Evolutionary conservation across 2,329 filamentous ascomycete species (phyloP).

Genomic region (Claviceps paspali): DNA sequence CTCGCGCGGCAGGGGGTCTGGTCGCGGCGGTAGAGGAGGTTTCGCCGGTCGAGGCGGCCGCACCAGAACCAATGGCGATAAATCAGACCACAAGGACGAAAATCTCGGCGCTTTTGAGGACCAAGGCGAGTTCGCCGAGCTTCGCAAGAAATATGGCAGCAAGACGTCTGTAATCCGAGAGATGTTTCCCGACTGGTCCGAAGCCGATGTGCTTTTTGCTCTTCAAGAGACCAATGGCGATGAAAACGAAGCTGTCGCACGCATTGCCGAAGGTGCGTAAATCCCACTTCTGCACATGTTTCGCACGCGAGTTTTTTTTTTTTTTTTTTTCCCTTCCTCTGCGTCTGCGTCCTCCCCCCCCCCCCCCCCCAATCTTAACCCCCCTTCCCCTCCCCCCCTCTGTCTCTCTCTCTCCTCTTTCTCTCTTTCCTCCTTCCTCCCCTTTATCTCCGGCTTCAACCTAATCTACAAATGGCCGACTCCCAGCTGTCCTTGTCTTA

Average conservation of each 20-base stretch:
- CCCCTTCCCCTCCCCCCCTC: not conserved
- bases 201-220: slow-evolving; percentile 85
- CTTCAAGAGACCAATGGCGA: slow-evolving; percentile 79
- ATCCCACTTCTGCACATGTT: slow-evolving; percentile 9
- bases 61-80: slow-evolving; percentile 56
- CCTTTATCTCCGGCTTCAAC: too few relatives aligned
- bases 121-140: slow-evolving; percentile 76
- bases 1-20: slow-evolving; percentile 78
- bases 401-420: too few relatives aligned
- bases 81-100: slow-evolving; percentile 39
- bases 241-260: slow-evolving; percentile 56
- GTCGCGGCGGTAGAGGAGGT: slow-evolving; percentile 70
- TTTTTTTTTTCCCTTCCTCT: not conserved
- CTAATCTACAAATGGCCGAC: not conserved
- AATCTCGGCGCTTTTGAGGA: slow-evolving; percentile 51
- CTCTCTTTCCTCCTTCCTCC: too few relatives aligned
- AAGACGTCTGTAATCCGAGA: slow-evolving; percentile 76
- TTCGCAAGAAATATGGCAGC: slow-evolving; percentile 76
- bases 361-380: not conserved
- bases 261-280: slow-evolving; percentile 59
- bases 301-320: not conserved
- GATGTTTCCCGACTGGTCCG: slow-evolving; percentile 90
- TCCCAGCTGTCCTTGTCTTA: not conserved
- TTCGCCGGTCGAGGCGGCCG: slow-evolving; percentile 60
- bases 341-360: not conserved